Conservation (phyloP, 768 basidiomycete genomes). For the Pleurotus citrinopileatus region DNA sequence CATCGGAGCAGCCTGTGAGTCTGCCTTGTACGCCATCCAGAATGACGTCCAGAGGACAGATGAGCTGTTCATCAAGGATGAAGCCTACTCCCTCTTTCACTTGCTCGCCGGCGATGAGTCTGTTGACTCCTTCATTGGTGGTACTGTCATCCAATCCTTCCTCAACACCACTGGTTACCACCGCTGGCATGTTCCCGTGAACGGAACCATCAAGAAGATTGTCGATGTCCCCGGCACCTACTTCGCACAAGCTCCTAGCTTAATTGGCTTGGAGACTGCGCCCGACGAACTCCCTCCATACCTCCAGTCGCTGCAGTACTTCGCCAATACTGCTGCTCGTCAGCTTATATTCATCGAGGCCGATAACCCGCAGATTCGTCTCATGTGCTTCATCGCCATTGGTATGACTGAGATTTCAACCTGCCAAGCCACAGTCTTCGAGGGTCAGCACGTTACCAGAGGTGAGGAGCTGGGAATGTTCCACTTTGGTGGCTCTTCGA, state of each 20-base stretch:
- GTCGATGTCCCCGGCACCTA: slow-evolving; percentile 49
- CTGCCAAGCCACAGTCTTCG: slow-evolving; percentile 46
- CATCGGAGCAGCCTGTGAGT: slow-evolving; percentile 54
- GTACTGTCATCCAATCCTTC: slow-evolving; percentile 55
- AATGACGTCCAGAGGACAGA: slow-evolving; percentile 37
- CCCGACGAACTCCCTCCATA: slow-evolving; percentile 13
- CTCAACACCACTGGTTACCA: slow-evolving; percentile 55
- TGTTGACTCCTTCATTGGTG: slow-evolving; percentile 43
- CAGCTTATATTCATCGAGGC: slow-evolving; percentile 54
- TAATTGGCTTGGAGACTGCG: slow-evolving; percentile 4
- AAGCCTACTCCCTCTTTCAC: slow-evolving; percentile 57
- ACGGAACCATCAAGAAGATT: slow-evolving; percentile 37
- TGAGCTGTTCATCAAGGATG: slow-evolving; percentile 58
- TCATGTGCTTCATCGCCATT: slow-evolving; percentile 55
- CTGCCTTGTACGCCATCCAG: slow-evolving; percentile 39
- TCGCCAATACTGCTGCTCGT: slow-evolving; percentile 45
- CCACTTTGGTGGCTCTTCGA: slow-evolving; percentile 61
- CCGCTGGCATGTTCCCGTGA: slow-evolving; percentile 61
- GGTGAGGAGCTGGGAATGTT: slow-evolving; percentile 62
- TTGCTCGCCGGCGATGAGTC: slow-evolving; percentile 44
- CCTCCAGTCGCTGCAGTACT: slow-evolving; percentile 34
- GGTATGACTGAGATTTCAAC: slow-evolving; percentile 66
- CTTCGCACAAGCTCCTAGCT: slow-evolving; percentile 34
- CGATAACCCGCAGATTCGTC: slow-evolving; percentile 47
- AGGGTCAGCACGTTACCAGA: slow-evolving; percentile 40